Percentiles rank a stretch among this genome's conserved stretches.
phyloP scores from a whole-genome alignment of 2,329 filamentous ascomycete species.

The Aulographum hederae region DNA sequence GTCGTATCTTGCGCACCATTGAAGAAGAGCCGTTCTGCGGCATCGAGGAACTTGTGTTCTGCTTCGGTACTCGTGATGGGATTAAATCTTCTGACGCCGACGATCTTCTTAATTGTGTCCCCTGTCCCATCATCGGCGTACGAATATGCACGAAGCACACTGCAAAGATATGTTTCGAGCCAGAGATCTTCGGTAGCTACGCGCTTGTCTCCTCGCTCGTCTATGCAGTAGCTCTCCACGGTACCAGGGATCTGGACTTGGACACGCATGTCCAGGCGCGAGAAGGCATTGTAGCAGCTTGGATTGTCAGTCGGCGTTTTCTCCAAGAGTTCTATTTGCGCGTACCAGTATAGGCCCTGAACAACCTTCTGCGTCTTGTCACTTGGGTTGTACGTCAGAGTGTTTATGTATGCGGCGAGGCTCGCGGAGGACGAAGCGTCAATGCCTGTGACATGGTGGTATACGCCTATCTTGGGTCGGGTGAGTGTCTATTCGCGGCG shows the following conservation, averaged over 20 bases:
- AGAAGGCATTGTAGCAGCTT: slow-evolving; percentile 97
- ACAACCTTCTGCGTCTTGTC: slow-evolving; percentile 79
- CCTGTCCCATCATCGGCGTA: slow-evolving; percentile 93
- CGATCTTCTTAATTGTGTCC: slow-evolving; percentile 88
- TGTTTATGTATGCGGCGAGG: slow-evolving; percentile 95
- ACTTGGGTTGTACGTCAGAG: slow-evolving; percentile 74
- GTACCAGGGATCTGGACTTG: slow-evolving; percentile 94
- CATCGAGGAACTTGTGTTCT: slow-evolving; percentile 87
- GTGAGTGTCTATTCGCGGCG: background rate
- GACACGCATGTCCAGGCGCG: slow-evolving; percentile 92
- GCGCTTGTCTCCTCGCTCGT: slow-evolving; percentile 88
- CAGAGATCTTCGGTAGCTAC: slow-evolving; percentile 86
- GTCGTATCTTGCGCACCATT: slow-evolving; percentile 37
- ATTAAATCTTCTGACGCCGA: slow-evolving; percentile 93
- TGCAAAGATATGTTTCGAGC: slow-evolving; percentile 95
- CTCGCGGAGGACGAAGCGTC: slow-evolving; percentile 96
- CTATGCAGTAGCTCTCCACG: slow-evolving; percentile 92
- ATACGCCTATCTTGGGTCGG: slow-evolving; percentile 55
- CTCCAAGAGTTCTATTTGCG: slow-evolving; percentile 2
- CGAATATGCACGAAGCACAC: slow-evolving; percentile 80
- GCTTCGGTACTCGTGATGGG: slow-evolving; percentile 96
- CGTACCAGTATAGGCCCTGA: slow-evolving; percentile 81
- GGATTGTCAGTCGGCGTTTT: slow-evolving; percentile 12
- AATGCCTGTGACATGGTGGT: slow-evolving; percentile 94
- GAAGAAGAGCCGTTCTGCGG: slow-evolving; percentile 90